These are phyloP conservation scores for Xylaria hypoxylon DNA, from an alignment of 2,329 filamentous ascomycete genomes.

Conservation along the genomic window DNA sequence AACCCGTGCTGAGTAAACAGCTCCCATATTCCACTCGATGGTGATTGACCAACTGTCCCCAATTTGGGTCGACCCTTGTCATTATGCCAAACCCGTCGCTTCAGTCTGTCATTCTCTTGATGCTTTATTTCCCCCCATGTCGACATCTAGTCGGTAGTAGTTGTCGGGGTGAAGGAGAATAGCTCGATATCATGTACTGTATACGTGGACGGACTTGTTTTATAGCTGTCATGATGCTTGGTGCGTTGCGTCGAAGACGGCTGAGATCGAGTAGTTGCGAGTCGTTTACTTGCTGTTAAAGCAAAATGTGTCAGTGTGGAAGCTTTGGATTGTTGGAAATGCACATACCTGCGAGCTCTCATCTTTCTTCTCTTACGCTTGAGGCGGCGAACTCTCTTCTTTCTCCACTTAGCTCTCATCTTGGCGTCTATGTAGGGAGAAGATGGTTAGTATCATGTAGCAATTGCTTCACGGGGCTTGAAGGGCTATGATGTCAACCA, in stretches of 20 bases:
- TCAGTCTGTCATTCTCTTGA: conserved; percentile 37
- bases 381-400: conserved; percentile 99
- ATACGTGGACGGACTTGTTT: conserved; percentile 48
- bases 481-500: conserved; percentile 29
- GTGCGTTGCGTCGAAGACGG: conserved; percentile 48
- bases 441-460: conserved; percentile 37
- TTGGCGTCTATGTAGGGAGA: conserved; percentile 54
- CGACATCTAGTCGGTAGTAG: conserved; percentile 22
- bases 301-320: conserved; percentile 11
- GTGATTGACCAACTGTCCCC: conserved; percentile 50
- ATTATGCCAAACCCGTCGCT: conserved; percentile 51
- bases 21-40: conserved; percentile 47
- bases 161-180: conserved; percentile 17
- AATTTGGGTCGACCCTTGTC: conserved; percentile 46
- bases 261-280: conserved; percentile 57
- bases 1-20: conserved; percentile 47
- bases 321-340: neutral
- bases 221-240: conserved; percentile 53
- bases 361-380: conserved; percentile 99
- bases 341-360: conserved; percentile 90
- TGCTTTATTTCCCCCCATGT: conserved; percentile 18
- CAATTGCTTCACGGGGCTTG: neutral
- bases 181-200: conserved; percentile 46
- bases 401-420: conserved; percentile 99
- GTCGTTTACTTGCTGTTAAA: conserved; percentile 57